Conservation (phyloP, 305 asterid species). For the Solanum hybrid region DNA sequence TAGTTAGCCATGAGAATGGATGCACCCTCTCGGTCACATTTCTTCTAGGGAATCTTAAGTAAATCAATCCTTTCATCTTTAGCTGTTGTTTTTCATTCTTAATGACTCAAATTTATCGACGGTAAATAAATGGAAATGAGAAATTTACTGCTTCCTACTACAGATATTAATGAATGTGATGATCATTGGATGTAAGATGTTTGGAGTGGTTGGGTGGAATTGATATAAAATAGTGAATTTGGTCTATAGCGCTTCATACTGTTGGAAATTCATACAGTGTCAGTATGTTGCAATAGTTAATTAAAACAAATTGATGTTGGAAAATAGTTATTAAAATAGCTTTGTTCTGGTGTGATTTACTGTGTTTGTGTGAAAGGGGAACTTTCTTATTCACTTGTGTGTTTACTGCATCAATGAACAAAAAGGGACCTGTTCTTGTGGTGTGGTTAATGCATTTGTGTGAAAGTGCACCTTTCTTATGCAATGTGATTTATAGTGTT, state of each 20-base stretch:
- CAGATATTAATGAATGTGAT: not conserved
- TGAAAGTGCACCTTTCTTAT: not conserved
- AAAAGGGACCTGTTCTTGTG: not conserved
- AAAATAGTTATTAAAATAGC: not conserved
- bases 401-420: not conserved
- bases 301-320: not conserved
- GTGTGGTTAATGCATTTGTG: not conserved
- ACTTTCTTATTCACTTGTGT: not conserved
- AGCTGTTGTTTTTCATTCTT: not conserved
- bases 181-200: not conserved
- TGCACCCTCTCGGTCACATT: not conserved
- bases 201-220: not conserved
- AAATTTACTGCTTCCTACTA: not conserved
- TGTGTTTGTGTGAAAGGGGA: not conserved
- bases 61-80: not conserved
- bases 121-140: not conserved
- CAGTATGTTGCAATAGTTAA: not conserved
- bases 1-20: not conserved
- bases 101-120: not conserved
- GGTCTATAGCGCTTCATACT: not conserved
- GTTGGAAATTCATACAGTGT: not conserved
- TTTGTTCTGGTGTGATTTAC: not conserved
- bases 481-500: not conserved
- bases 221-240: not conserved
- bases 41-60: not conserved